Evolutionary conservation across 805 yeast species (phyloP).

Genomic region (Myxozyma melibiosi): DNA sequence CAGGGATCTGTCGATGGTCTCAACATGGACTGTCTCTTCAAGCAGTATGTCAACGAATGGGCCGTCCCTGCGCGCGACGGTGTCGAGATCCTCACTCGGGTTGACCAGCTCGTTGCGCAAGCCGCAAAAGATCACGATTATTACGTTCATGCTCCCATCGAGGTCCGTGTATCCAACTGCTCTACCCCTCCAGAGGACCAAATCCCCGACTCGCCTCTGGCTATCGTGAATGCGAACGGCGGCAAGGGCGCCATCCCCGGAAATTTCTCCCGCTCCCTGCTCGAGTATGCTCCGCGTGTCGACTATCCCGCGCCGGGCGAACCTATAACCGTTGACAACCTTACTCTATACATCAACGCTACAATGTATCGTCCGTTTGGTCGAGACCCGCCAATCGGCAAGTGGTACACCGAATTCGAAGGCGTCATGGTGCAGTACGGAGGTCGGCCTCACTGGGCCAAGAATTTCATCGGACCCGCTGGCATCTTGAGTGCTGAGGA

Average conservation of each 20-base stretch:
- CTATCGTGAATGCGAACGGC: slow-evolving; percentile 15
- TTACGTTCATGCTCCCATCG: slow-evolving; percentile 93
- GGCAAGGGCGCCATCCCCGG: slow-evolving; percentile 76
- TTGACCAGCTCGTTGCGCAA: slow-evolving; percentile 60
- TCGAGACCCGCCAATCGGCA: slow-evolving; percentile 65
- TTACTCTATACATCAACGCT: slow-evolving; percentile 86
- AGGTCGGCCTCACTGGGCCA: slow-evolving; percentile 99
- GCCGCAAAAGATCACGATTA: slow-evolving; percentile 66
- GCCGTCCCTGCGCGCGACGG: slow-evolving; percentile 71
- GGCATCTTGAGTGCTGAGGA: slow-evolving; percentile 29
- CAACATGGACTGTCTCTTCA: slow-evolving; percentile 92
- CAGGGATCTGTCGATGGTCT: slow-evolving; percentile 83
- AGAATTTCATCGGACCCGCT: slow-evolving; percentile 74
- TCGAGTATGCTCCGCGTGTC: slow-evolving; percentile 74
- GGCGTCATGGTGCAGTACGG: slow-evolving; percentile 71
- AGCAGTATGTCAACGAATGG: slow-evolving; percentile 96
- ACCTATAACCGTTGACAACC: slow-evolving; percentile 66
- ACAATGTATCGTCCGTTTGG: slow-evolving; percentile 96
- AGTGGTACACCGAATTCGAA: slow-evolving; percentile 85
- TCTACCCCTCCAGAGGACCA: slow-evolving; percentile 41
- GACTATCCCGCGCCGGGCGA: slow-evolving; percentile 42
- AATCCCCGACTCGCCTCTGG: slow-evolving; percentile 18
- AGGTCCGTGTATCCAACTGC: slow-evolving; percentile 89
- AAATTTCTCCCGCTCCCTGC: slow-evolving; percentile 74
- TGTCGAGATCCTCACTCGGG: slow-evolving; percentile 42